Percentiles rank a stretch among this genome's conserved stretches.
phyloP scores from a whole-genome alignment of 352 stramenopile genomes.

The Phytopythium cucurbitacearum region DNA sequence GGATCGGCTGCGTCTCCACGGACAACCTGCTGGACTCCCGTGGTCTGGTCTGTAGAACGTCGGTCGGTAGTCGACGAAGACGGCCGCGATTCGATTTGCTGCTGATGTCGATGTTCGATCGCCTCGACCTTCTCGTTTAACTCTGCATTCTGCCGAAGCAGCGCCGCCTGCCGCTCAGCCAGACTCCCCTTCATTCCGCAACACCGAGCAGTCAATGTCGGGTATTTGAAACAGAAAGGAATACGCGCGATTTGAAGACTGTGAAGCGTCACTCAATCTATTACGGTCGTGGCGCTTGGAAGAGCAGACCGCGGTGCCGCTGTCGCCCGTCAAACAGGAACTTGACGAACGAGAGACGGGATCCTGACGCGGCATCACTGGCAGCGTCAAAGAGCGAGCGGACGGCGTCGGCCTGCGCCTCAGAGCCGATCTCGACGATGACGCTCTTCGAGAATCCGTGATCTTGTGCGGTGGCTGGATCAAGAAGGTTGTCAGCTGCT shows the following conservation, averaged over 20 bases:
- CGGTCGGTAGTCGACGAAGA: slow-evolving; percentile 4
- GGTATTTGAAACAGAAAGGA: neutral
- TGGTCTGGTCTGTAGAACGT: neutral
- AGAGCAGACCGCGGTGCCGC: slow-evolving; percentile 36
- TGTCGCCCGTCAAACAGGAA: slow-evolving; percentile 32
- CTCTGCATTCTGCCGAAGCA: slow-evolving; percentile 59
- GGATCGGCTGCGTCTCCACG: too few species aligned
- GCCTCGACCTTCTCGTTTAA: slow-evolving; percentile 62
- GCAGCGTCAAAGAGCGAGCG: slow-evolving; percentile 27
- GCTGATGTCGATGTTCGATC: slow-evolving; percentile 55
- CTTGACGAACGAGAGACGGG: slow-evolving; percentile 22
- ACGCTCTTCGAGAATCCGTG: slow-evolving; percentile 10
- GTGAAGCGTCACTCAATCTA: neutral
- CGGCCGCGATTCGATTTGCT: slow-evolving; percentile 23
- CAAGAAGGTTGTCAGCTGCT: slow-evolving; percentile 32
- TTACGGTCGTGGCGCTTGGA: slow-evolving; percentile 8
- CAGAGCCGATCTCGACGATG: slow-evolving; percentile 57
- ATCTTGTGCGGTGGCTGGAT: neutral
- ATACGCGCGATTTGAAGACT: slow-evolving; percentile 4
- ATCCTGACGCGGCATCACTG: neutral
- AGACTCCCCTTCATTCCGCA: slow-evolving; percentile 56
- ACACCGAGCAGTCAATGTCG: neutral
- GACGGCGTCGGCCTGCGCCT: slow-evolving; percentile 43
- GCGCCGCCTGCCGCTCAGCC: slow-evolving; percentile 43
- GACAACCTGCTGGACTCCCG: too few species aligned